Evolutionary conservation across 2,329 filamentous ascomycete genomes (phyloP), one percentile per base, ranked within the genome.

Genomic region (Ceratocystis cacaofunesta): DNA sequence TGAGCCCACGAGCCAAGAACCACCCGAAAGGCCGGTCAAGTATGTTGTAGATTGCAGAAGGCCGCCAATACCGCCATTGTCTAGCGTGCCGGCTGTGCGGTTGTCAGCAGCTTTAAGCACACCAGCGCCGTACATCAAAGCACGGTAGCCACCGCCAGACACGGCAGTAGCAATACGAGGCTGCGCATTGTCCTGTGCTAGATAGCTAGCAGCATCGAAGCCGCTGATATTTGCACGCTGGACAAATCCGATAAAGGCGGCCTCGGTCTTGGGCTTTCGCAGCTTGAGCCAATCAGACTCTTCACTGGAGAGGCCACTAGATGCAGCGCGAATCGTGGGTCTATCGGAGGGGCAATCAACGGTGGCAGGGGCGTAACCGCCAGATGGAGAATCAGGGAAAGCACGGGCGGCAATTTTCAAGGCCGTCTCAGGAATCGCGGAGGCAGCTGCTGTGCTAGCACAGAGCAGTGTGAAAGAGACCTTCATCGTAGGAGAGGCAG

Each of bases 71-170:
- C 90, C 87, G 3, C 89, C 89, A 2, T 76, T 71, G 7, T 64
- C 62, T 10, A 64, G 61, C 3, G 85, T 78, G 22, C 61, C 74
- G 0, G 78, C 73, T 0, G 88, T 91, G 22, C 91, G 83, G 70
- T 76, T 82, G 73, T 96, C 91, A 69, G 90, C 92, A 0, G 90
- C 91, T 36, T 88, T 83, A 17, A 95, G 70, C 55, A 86, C 87
- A 68, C 91, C 91, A 17, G 86, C 91, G 46, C 89, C 90, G 72
- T 88, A 92, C 77, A 92, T 78, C 77, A 95, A 79, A n/a, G 91
- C 90, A 66, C 91, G 81, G 73, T 94, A 95, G 44, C 91, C 91
- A 72, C 91, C 91, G 12, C 90, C 90, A 0, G 89, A 94, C 57
- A 88, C 78, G 10, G 90, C 89, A 68, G 95, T 82, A 17, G 80